Percentiles rank a stretch among this genome's conserved stretches.
Conservation (phyloP, 495 filamentous ascomycete species). For the Neurospora sp. region DNA sequence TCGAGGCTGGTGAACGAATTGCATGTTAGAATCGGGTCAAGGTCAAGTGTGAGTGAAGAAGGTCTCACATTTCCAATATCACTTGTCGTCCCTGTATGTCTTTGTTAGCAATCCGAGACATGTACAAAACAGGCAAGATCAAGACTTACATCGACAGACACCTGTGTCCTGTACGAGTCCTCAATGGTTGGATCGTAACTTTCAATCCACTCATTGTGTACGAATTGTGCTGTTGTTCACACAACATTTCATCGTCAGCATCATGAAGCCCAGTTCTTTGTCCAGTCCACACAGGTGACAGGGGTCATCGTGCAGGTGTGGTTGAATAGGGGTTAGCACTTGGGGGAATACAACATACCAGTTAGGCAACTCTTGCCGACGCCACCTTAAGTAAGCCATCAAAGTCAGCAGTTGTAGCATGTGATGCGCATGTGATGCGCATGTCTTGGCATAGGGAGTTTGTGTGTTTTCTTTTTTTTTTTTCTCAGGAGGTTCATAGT, state of each 20-base stretch:
- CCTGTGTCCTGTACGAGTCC: constrained; percentile 90
- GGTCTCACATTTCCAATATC: constrained; percentile 80
- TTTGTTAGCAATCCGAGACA: background rate
- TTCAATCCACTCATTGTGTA: constrained; percentile 99
- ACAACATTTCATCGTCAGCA: constrained; percentile 5
- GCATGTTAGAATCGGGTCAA: constrained; percentile 5
- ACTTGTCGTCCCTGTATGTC: constrained; percentile 75
- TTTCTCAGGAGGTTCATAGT: background rate
- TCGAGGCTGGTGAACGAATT: constrained; percentile 54
- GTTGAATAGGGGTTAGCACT: constrained; percentile 7
- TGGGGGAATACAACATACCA: constrained; percentile 47
- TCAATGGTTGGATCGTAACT: constrained; percentile 97
- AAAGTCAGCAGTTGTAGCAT: constrained; percentile 22
- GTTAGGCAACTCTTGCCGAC: constrained; percentile 98
- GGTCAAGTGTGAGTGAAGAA: background rate
- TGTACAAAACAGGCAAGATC: background rate
- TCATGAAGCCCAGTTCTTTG: constrained; percentile 1
- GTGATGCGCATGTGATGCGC: constrained; percentile 23
- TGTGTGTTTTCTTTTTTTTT: background rate
- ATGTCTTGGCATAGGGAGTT: constrained; percentile 5
- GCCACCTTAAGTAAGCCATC: constrained; percentile 52
- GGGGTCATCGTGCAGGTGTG: constrained; percentile 2
- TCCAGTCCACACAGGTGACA: background rate
- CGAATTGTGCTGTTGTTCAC: constrained; percentile 75
- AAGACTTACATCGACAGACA: constrained; percentile 79